These are phyloP conservation scores for Amanita pseudoporphyria DNA, from an alignment of 768 basidiomycete genomes.

Conservation along the genomic window DNA sequence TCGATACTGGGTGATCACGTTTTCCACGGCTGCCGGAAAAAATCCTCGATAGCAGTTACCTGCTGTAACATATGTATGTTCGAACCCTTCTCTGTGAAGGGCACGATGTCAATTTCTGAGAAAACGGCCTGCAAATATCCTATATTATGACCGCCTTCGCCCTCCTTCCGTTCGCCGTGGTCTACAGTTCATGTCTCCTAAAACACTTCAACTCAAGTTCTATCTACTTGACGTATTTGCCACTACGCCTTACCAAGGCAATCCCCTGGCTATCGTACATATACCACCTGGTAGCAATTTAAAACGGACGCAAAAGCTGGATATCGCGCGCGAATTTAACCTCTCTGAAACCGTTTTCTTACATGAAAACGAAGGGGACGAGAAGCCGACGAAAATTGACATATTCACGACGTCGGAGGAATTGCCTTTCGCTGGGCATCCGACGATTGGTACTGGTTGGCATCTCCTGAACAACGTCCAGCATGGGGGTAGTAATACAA, in stretches of 20 bases:
- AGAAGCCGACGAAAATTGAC: constrained; percentile 22
- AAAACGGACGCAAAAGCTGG: constrained; percentile 29
- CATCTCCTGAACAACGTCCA: constrained; percentile 22
- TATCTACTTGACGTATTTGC: constrained; percentile 36
- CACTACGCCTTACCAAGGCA: constrained; percentile 27
- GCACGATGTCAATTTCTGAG: too few species aligned
- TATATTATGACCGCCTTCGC: too few species aligned
- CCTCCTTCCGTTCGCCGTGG: too few species aligned
- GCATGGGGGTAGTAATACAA: constrained; percentile 14
- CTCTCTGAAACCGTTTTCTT: constrained; percentile 39
- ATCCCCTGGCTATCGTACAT: constrained; percentile 35
- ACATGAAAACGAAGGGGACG: constrained; percentile 19
- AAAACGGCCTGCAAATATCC: too few species aligned
- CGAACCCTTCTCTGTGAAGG: too few species aligned
- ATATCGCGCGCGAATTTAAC: constrained; percentile 38
- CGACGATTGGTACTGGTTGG: constrained; percentile 34
- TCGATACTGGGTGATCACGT: too few species aligned
- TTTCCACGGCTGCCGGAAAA: too few species aligned
- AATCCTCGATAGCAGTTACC: too few species aligned
- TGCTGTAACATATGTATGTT: too few species aligned
- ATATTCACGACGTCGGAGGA: constrained; percentile 32
- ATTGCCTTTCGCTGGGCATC: constrained; percentile 37
- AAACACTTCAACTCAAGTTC: constrained; percentile 14
- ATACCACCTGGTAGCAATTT: constrained; percentile 19
- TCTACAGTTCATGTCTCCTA: not conserved